Percentiles rank a stretch among this genome's conserved stretches.
phyloP scores from a whole-genome alignment of 805 yeast species.

The Clavispora asparagi region DNA sequence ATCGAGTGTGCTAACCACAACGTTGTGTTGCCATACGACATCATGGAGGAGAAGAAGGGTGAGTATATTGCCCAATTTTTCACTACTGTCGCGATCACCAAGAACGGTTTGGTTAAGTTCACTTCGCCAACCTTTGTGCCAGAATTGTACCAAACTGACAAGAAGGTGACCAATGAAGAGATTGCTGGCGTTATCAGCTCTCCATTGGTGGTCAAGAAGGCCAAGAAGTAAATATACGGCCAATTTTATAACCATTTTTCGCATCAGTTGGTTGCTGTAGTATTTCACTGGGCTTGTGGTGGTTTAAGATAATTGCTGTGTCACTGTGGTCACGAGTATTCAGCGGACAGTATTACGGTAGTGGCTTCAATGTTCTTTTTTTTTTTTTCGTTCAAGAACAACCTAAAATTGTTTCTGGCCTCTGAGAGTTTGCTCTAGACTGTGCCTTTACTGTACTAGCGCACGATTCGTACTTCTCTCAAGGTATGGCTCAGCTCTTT shows the following conservation, averaged over 20 bases:
- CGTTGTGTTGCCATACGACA: slow-evolving; percentile 63
- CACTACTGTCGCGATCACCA: slow-evolving; percentile 71
- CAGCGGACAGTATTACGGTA: no score
- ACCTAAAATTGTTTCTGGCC: no score
- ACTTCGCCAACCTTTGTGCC: slow-evolving; percentile 51
- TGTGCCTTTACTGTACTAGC: no score
- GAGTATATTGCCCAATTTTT: slow-evolving; percentile 65
- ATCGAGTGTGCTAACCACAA: slow-evolving; percentile 67
- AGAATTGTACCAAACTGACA: slow-evolving; percentile 48
- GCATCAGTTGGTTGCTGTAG: no score
- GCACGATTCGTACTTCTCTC: no score
- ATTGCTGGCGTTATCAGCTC: slow-evolving; percentile 17
- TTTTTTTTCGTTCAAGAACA: no score
- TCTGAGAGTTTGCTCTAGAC: no score
- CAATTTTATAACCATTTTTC: neutral
- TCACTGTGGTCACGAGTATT: no score
- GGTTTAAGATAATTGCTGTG: no score
- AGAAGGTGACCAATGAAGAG: slow-evolving; percentile 49
- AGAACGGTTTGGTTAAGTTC: slow-evolving; percentile 63
- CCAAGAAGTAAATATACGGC: slow-evolving; percentile 5
- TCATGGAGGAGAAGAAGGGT: slow-evolving; percentile 61
- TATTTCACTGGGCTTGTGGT: no score
- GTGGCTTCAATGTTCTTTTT: no score
- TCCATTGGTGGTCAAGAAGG: slow-evolving; percentile 12
- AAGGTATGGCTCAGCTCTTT: no score